Conservation (phyloP, 345 rosid species). For the Heritiera fomes region DNA sequence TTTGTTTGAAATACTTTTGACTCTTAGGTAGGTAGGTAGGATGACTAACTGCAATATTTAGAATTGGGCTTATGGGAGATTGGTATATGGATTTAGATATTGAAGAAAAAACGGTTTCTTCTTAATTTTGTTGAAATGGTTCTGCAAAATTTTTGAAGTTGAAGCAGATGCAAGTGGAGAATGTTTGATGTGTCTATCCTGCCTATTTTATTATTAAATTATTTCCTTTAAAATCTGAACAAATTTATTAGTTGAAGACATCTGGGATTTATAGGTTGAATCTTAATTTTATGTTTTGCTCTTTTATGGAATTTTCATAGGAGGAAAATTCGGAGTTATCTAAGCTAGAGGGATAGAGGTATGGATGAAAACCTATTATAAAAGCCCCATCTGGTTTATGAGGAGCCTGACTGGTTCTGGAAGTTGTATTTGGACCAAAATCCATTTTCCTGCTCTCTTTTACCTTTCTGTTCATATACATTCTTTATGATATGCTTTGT, state of each 20-base stretch:
- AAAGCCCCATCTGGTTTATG: neutral
- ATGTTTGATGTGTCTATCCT: neutral
- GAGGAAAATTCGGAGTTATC: neutral
- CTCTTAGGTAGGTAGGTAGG: slow-evolving; percentile 2
- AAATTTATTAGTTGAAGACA: neutral
- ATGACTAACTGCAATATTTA: neutral
- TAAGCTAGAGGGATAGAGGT: slow-evolving; percentile 4
- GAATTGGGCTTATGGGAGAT: neutral
- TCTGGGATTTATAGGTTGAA: neutral
- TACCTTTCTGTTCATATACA: neutral
- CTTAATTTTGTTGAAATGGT: neutral
- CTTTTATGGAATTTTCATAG: neutral
- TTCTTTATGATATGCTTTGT: neutral
- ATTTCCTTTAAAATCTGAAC: slow-evolving; percentile 8
- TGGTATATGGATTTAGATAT: neutral
- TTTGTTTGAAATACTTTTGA: neutral
- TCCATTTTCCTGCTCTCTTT: neutral
- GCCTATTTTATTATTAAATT: neutral
- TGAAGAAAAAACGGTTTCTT: neutral
- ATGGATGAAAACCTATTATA: neutral
- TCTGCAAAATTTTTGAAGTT: slow-evolving; percentile 6
- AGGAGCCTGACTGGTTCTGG: neutral
- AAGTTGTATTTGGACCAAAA: neutral
- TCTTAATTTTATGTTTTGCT: neutral
- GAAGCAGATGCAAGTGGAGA: neutral